Conservation (phyloP, 2,329 filamentous ascomycete genomes). For the Aspergillus pseudotamarii region DNA sequence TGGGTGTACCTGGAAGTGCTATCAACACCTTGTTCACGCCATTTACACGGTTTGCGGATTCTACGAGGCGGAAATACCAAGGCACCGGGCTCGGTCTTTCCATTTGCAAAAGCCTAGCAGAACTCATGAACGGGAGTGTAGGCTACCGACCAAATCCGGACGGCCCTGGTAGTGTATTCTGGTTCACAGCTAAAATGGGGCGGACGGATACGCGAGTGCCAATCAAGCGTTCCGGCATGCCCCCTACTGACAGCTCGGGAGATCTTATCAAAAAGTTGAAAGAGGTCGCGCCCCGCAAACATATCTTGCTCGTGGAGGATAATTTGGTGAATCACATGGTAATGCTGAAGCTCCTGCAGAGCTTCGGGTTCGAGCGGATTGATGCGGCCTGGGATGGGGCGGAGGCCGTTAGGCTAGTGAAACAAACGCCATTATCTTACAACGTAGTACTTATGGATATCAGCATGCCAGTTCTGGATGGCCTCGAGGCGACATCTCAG, state of each 20-base stretch:
- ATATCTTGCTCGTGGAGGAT: constrained; percentile 46
- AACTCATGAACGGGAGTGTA: constrained; percentile 59
- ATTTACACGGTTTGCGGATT: constrained; percentile 59
- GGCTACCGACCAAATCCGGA: constrained; percentile 51
- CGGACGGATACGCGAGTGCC: constrained; percentile 38
- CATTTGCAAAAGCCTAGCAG: constrained; percentile 59
- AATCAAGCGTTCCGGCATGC: constrained; percentile 28
- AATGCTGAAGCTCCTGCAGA: constrained; percentile 41
- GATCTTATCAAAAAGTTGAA: constrained; percentile 36
- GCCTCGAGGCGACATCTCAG: constrained; percentile 46
- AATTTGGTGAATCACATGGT: constrained; percentile 49
- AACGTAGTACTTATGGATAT: constrained; percentile 53
- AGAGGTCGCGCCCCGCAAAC: constrained; percentile 44
- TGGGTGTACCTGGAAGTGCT: constrained; percentile 53
- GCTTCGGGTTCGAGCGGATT: constrained; percentile 46
- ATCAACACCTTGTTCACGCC: constrained; percentile 57
- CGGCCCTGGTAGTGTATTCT: constrained; percentile 54
- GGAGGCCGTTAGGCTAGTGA: constrained; percentile 48
- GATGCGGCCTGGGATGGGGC: constrained; percentile 49
- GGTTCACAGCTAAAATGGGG: constrained; percentile 52
- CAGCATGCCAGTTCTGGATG: constrained; percentile 52
- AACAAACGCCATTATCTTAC: constrained; percentile 46
- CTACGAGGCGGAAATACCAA: constrained; percentile 56
- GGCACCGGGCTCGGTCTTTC: constrained; percentile 61
- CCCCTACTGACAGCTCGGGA: constrained; percentile 8